phyloP scores from a whole-genome alignment of 75 land plant genomes.

The Selaginella tamariscina region DNA sequence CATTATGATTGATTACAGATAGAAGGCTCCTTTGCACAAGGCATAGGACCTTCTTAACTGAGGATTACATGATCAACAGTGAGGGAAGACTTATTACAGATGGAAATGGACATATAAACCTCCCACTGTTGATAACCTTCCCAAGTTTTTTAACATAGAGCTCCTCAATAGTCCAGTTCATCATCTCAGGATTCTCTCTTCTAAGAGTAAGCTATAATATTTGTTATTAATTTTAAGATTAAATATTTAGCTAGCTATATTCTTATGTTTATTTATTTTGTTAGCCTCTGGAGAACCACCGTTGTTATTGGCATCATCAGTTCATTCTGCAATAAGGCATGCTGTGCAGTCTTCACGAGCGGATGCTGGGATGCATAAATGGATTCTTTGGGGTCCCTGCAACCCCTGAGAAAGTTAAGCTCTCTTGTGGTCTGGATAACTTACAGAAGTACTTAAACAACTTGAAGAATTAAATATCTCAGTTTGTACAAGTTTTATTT shows the following conservation, averaged over 20 bases:
- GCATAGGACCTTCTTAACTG: slow-evolving; percentile 19
- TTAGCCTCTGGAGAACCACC: slow-evolving; percentile 88
- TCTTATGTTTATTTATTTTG: neutral
- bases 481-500: too few species aligned
- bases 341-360: slow-evolving; percentile 53
- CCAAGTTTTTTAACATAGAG: neutral
- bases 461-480: too few species aligned
- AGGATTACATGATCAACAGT: slow-evolving; percentile 20
- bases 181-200: neutral
- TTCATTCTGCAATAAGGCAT: slow-evolving; percentile 56
- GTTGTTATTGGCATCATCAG: slow-evolving; percentile 53
- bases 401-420: slow-evolving; percentile 57
- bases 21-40: neutral
- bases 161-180: neutral
- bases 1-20: neutral
- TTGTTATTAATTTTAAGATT: neutral
- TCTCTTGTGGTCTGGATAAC: slow-evolving; percentile 56
- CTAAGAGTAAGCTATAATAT: neutral
- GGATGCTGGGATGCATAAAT: slow-evolving; percentile 19
- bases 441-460: slow-evolving; percentile 62
- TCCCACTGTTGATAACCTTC: neutral
- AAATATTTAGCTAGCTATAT: neutral
- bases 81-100: slow-evolving; percentile 28
- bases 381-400: slow-evolving; percentile 69
- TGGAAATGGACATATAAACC: slow-evolving; percentile 40